A percentile compares a stretch with the other conserved stretches of the same genome.
phyloP scores from a whole-genome alignment of 2,329 filamentous ascomycete genomes.

The Aspergillus jensenii region DNA sequence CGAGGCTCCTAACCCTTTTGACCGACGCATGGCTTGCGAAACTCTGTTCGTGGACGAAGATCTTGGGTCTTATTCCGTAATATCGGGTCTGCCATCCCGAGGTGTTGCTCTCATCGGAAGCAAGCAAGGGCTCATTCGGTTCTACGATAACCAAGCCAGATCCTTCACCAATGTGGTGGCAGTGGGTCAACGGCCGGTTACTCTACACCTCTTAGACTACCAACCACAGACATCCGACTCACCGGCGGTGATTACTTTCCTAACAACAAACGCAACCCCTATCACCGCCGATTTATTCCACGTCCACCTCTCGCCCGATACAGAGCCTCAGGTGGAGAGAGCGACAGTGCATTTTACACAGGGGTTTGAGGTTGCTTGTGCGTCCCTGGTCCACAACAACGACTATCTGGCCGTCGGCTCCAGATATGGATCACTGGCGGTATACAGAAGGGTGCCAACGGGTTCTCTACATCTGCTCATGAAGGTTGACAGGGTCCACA shows the following conservation, averaged over 20 bases:
- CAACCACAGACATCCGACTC: constrained; percentile 3
- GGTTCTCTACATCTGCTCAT: constrained; percentile 23
- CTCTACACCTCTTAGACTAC: constrained; percentile 27
- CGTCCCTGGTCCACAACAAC: constrained; percentile 33
- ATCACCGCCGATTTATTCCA: constrained; percentile 32
- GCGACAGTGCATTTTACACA: constrained; percentile 35
- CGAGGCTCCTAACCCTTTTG: constrained; percentile 8
- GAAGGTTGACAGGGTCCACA: constrained; percentile 42
- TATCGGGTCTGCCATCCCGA: constrained; percentile 28
- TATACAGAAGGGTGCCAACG: constrained; percentile 39
- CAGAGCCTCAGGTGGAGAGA: constrained; percentile 40
- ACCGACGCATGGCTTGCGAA: constrained; percentile 20
- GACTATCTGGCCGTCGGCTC: constrained; percentile 55
- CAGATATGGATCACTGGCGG: constrained; percentile 53
- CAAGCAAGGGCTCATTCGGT: constrained; percentile 30
- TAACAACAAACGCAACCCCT: constrained; percentile 26
- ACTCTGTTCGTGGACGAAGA: constrained; percentile 29
- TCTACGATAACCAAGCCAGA: constrained; percentile 35
- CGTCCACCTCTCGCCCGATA: constrained; percentile 15
- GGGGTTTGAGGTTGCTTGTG: constrained; percentile 55
- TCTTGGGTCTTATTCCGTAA: constrained; percentile 29
- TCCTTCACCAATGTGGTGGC: constrained; percentile 27
- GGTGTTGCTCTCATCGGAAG: constrained; percentile 38
- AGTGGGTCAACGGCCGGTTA: constrained; percentile 28
- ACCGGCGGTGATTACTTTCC: constrained; percentile 22